phyloP scores from a whole-genome alignment of 495 filamentous ascomycete species.

The Tetracladium marchalianum region DNA sequence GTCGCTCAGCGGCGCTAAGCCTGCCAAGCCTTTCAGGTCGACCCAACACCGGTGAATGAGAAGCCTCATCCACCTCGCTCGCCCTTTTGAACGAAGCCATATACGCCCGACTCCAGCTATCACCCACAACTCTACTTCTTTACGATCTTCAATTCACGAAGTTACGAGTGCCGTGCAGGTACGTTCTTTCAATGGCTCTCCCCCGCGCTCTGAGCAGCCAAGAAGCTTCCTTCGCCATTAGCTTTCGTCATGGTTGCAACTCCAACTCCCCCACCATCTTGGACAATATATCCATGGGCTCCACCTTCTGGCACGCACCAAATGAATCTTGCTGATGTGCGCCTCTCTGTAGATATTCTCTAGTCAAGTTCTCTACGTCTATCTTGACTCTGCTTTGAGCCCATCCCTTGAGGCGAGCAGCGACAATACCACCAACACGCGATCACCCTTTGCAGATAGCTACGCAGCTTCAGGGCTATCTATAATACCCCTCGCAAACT shows the following conservation, averaged over 20 bases:
- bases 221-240: neutral
- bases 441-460: conserved; percentile 14
- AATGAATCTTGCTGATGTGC: conserved; percentile 7
- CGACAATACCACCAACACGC: conserved; percentile 19
- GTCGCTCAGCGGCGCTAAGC: too few species aligned
- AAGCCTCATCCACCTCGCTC: too few species aligned
- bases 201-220: too few species aligned
- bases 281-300: neutral
- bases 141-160: too few species aligned
- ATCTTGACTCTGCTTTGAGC: neutral
- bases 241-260: conserved; percentile 7
- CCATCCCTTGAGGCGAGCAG: conserved; percentile 2
- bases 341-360: conserved; percentile 1
- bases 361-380: neutral
- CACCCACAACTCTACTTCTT: too few species aligned
- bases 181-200: too few species aligned
- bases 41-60: too few species aligned
- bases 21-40: too few species aligned
- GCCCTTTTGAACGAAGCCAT: too few species aligned
- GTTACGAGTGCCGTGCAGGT: too few species aligned
- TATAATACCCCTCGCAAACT: neutral
- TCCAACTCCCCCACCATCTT: conserved; percentile 11
- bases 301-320: neutral
- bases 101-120: too few species aligned
- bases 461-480: conserved; percentile 13